Base-by-base conservation (phyloP, 257 asterid species). In the Knoxia roxburghii region DNA sequence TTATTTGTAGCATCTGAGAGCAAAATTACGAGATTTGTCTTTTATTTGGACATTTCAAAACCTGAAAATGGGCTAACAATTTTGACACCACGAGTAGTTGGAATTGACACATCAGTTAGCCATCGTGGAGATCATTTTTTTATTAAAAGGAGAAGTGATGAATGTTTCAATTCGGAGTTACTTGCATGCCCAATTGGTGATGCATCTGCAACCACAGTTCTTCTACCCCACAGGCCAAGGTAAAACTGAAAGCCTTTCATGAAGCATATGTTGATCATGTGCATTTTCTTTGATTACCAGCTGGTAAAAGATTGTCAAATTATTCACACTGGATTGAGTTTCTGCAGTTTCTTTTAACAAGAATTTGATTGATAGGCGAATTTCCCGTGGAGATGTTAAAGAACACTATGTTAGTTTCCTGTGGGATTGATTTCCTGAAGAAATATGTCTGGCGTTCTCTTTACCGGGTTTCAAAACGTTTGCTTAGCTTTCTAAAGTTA, bases 61-160 rank as follows among this genome's bases (percentile, higher is more conserved):
- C 91, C 83, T 70, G 94, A 81, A 63, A 74, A 79, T 67, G 96
- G 94, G 63, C 78, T 93, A 67, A 24, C 49, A 65, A 80, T 61
- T 76, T 85, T 93, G 84, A 88, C 97, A 61, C 90, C 87, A 6
- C 87, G 89, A 35, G 56, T 82, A 79, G 86, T 80, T 76, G 96
- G 98, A 53, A 73, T 79, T 73, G 97, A 85, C 77, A 86, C 97
- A 59, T 75, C 94, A 67, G 94, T 82, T 73, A 90, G 94, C 81
- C 98, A 93, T 75, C 90, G 90, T n/a, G 98, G 98, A 71, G 78
- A 86, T 79, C 94, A 88, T 80, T 90, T 93, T 78, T 88, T 93
- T 72, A 77, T 93, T 52, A 80, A 80, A 73, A 82, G 90, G 78
- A 90, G 95, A 79, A 90, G 90, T 75, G 94, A 87, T 23, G 89